Evolutionary conservation across 768 basidiomycete genomes (phyloP), one percentile per base, ranked within the genome.

Genomic region (Tubosaeta sp.): DNA sequence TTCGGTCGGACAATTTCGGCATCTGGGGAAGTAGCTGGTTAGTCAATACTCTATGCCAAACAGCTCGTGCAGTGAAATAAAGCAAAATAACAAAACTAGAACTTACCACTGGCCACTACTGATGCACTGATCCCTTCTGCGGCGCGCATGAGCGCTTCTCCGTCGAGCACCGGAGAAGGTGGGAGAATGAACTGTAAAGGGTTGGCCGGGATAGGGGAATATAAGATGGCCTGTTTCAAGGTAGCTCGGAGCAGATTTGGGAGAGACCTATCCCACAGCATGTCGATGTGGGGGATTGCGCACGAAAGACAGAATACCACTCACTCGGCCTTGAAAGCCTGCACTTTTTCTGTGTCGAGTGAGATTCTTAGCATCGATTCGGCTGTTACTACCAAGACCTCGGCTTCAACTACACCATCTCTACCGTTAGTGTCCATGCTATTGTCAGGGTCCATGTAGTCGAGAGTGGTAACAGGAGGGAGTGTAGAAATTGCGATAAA

Each of bases 181-280:
- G 88, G 87, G 59, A 91, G 85, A 59, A 84, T 84, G 61, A 91
- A 91, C 41, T 83, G 78, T 10, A 92, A 66, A 10, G 89, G 90
- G 60, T 92, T 91, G 78, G 89, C 77, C 21, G 83, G 74, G 57
- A 82, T 72, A 24, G 85, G 76, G 12, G 86, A 86, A 61, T 90
- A 90, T 30, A 90, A 62, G 55, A 91, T 89, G 11, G 88, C 89
- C 62, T 91, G 87, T 40, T 82, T 87, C 83, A 92, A 84, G 22
- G 82, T 87, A 9, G 86, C 83, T 66, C 86, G 86, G 63, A 90
- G 80, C 22, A 91, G 71, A 51, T 79, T 78, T 3, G 85, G 81
- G 38, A 66, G 66, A 72, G 78, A 52, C 83, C 89, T 49, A 75
- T 81, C 46, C 83, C 86, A 49, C 13, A 49, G 42, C 10, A 46